Evolutionary conservation across 768 basidiomycete genomes (phyloP).

Genomic region (Exsudoporus frostii): DNA sequence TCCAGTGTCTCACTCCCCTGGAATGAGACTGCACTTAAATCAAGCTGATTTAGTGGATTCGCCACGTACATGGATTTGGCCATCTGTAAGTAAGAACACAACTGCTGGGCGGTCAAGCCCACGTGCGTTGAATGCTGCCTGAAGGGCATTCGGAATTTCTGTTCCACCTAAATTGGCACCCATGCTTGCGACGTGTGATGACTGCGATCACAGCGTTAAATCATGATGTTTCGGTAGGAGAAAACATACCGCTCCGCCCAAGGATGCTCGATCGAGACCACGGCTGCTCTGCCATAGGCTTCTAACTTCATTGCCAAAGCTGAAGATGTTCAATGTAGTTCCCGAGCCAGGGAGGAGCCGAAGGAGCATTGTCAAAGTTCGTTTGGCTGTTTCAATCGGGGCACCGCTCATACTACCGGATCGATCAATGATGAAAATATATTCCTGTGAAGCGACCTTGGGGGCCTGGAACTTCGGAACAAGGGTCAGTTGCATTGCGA

Average conservation of each 20-base stretch:
- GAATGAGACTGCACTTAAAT: not conserved
- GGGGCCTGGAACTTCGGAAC: slow-evolving; percentile 50
- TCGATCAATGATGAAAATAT: slow-evolving; percentile 58
- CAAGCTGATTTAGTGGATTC: not conserved
- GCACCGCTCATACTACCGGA: slow-evolving; percentile 49
- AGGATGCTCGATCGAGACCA: slow-evolving; percentile 27
- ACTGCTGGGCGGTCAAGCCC: slow-evolving; percentile 38
- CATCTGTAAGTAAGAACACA: slow-evolving; percentile 60
- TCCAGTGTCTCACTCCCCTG: slow-evolving; percentile 16
- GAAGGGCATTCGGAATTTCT: slow-evolving; percentile 43
- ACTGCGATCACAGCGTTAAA: slow-evolving; percentile 32
- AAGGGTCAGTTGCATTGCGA: slow-evolving; percentile 54
- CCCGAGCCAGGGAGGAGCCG: slow-evolving; percentile 42
- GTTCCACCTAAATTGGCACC: slow-evolving; percentile 49
- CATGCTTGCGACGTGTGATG: slow-evolving; percentile 38
- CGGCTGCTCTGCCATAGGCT: slow-evolving; percentile 38
- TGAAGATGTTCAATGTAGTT: slow-evolving; percentile 56
- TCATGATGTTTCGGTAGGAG: not conserved
- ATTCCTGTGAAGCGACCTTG: slow-evolving; percentile 47
- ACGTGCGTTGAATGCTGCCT: slow-evolving; percentile 36
- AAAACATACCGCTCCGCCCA: slow-evolving; percentile 37
- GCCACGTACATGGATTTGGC: slow-evolving; percentile 35
- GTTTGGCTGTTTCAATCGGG: slow-evolving; percentile 47
- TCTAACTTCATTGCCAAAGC: slow-evolving; percentile 39
- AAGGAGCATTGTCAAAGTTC: slow-evolving; percentile 45